Conservation (phyloP, 805 yeast genomes). For the Naumovozyma baii region DNA sequence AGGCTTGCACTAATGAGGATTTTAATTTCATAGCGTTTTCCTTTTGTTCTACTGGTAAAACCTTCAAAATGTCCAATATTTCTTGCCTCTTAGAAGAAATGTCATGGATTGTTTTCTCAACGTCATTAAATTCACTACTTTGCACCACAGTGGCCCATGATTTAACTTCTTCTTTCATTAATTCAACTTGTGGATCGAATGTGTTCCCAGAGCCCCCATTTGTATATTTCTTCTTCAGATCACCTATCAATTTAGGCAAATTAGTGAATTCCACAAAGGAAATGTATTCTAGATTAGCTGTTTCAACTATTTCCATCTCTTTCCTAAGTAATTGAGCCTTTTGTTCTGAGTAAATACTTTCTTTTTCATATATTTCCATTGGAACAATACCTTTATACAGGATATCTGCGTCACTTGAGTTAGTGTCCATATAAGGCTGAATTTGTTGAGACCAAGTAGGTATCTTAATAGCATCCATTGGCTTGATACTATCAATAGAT, state of each 20-base stretch:
- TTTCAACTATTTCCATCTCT: constrained; percentile 64
- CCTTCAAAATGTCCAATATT: constrained; percentile 27
- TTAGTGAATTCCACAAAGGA: constrained; percentile 76
- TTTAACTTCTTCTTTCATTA: constrained; percentile 25
- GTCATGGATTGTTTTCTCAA: constrained; percentile 29
- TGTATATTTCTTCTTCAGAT: constrained; percentile 34
- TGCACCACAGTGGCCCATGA: constrained; percentile 23
- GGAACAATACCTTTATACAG: constrained; percentile 78
- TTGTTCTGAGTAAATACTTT: constrained; percentile 82
- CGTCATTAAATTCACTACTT: constrained; percentile 22
- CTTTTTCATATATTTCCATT: constrained; percentile 73
- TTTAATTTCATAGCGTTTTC: constrained; percentile 50
- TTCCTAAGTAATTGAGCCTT: constrained; percentile 66
- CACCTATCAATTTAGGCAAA: constrained; percentile 56
- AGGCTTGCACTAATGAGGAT: constrained; percentile 51
- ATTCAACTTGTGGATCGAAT: constrained; percentile 16
- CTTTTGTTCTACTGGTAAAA: constrained; percentile 36
- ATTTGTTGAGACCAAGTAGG: constrained; percentile 60
- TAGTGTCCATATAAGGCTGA: constrained; percentile 30
- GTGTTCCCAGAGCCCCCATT: constrained; percentile 24
- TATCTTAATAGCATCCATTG: constrained; percentile 56
- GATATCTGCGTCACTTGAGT: constrained; percentile 34
- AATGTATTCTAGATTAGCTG: constrained; percentile 67
- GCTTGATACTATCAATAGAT: constrained; percentile 26
- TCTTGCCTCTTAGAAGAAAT: constrained; percentile 28